phyloP scores from a whole-genome alignment of 805 yeast species.

The Candida hungchunana region DNA sequence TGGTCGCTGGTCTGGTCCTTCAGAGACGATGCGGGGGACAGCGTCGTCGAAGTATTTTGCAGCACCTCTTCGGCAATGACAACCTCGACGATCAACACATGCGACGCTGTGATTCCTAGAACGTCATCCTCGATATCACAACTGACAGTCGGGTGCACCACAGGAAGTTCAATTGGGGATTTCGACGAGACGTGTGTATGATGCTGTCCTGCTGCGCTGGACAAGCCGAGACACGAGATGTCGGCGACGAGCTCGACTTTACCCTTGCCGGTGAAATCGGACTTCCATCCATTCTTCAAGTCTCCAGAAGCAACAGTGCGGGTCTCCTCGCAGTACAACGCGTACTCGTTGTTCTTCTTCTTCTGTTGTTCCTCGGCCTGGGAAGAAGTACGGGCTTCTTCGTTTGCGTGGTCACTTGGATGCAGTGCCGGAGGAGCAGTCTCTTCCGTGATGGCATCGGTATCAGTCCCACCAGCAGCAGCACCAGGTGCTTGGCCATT shows the following conservation, averaged over 20 bases:
- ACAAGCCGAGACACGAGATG: constrained; percentile 52
- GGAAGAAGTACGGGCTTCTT: constrained; percentile 29
- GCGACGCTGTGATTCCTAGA: constrained; percentile 72
- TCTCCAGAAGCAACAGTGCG: constrained; percentile 76
- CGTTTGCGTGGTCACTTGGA: constrained; percentile 32
- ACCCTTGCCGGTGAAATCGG: constrained; percentile 79
- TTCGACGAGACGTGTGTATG: constrained; percentile 40
- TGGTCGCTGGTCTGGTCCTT: constrained; percentile 28
- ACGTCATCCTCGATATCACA: constrained; percentile 83
- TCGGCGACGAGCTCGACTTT: constrained; percentile 76
- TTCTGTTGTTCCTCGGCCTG: too few relatives aligned
- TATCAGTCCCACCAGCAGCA: too few relatives aligned
- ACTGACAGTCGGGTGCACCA: constrained; percentile 45
- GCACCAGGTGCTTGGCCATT: constrained; percentile 9
- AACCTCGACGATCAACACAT: constrained; percentile 75
- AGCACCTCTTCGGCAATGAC: constrained; percentile 90
- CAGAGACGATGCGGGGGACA: constrained; percentile 30
- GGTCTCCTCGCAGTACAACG: constrained; percentile 64
- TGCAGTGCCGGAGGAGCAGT: too few relatives aligned
- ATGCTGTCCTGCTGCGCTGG: constrained; percentile 49
- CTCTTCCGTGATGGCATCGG: constrained; percentile 4
- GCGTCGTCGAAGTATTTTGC: constrained; percentile 33
- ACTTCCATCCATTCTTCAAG: constrained; percentile 89
- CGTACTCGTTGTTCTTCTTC: constrained; percentile 30
- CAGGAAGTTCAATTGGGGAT: constrained; percentile 28